Base-by-base conservation (phyloP, 2,329 filamentous ascomycete species). In the Arthrobotrys pseudoclavata region DNA sequence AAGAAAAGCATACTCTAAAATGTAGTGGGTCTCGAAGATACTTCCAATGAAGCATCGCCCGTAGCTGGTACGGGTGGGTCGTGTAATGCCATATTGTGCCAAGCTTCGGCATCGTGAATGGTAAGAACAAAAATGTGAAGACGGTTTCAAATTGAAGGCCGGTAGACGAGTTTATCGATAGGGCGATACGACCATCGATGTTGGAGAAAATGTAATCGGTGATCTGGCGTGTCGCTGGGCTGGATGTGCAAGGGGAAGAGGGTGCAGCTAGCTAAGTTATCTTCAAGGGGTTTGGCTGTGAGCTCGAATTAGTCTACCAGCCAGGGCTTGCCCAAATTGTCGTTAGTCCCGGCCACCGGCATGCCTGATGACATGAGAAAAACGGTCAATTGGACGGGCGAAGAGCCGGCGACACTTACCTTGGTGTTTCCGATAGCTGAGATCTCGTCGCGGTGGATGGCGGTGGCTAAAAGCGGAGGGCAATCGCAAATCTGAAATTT, bases 11-110 rank as follows among this genome's bases (percentile, higher is more conserved):
- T 67, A 79, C 71, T 37, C 67, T 50, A 40, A 63, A 61, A 50
- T 62, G 53, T 50, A 71, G 50, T 7, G 53, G 55, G 42, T 53
- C 61, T 15, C 40, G 18, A 48, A 45, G 47, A 69, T 82, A 86
- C 81, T 87, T 96, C 94, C 94, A 97, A 90, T 97, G 94, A 79
- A 97, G 87, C 79, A 97, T 93, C 55, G 91, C 87, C 82, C 93
- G 90, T 83, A 97, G 86, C 86, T 97, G 88, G 80, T 87, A 87
- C 40, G 92, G 91, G 84, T 96, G 94, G 80, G 92, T 85, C 74
- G 90, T 84, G 82, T 90, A 92, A 86, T 95, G 55, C 68, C 67
- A 78, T 67, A 78, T 55, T 42, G 75, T 78, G 31, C 22, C 68
- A 34, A 72, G n/a, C 55, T 78, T 72, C 9, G 34, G 52, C 75